Evolutionary conservation across 2,329 filamentous ascomycete genomes (phyloP), one percentile per base, ranked within the genome.

Genomic region (Colletotrichum salicis): DNA sequence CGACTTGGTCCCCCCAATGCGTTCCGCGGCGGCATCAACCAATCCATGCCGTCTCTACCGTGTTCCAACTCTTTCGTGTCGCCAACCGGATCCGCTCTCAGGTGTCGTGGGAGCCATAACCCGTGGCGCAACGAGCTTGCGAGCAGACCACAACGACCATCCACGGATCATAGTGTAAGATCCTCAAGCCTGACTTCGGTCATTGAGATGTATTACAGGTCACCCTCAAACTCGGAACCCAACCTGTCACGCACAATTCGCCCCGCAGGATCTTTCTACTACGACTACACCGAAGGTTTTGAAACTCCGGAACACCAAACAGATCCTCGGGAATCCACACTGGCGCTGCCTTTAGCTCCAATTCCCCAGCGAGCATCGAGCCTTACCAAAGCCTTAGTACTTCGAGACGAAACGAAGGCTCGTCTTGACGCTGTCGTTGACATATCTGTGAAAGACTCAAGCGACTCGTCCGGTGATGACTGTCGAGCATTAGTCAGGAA

Each of bases 211-310:
- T 87, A 88, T 64, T 79, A 78, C 48, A 76, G 77, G 33, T 77
- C 77, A 6, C 70, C 73, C 24, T 73, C 76, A 19, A 64, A 75
- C 7, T 64, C 79, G 77, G 54, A 35, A 19, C 24, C 60, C 22
- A 78, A 75, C 24, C 74, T 74, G 41, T 77, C 75, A 4, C 78
- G 76, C 45, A 70, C 76, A 35, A 71, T 79, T n/a, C 80, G 78
- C 67, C 74, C 79, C 57, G 67, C 75, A 45, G 76, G 81, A 70
- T 80, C 84, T 55, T 81, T 84, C 51, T 88, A 87, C 75, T 88
- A 88, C 72, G 87, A 89, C 75, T 88, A 88, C 75, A 85, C 82
- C 22, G 87, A 88, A 73, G 84, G 82, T 3, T 88, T 88, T 63
- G 84, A 87, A 22, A 79, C 76, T 56, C 77, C 76, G 22, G 67